Percentiles rank a stretch among this genome's conserved stretches.
phyloP scores from a whole-genome alignment of 768 basidiomycete genomes.

The Royoungia palumana region DNA sequence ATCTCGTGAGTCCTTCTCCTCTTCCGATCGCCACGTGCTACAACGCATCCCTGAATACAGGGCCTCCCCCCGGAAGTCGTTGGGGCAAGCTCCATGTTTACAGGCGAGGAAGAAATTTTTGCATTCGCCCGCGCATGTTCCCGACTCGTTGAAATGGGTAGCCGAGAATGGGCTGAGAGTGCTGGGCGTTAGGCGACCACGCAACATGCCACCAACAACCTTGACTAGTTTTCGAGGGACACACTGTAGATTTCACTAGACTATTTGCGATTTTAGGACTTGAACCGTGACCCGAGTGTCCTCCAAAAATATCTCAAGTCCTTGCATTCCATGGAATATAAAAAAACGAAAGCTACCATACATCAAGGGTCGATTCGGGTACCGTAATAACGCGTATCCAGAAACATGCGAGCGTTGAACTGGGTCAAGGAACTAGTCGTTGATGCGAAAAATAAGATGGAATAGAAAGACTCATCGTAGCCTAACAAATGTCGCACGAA shows the following conservation, averaged over 20 bases:
- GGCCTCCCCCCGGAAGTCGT: conserved; percentile 75
- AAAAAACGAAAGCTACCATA: conserved; percentile 21
- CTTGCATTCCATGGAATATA: conserved; percentile 4
- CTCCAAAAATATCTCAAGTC: not conserved
- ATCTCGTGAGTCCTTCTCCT: conserved; percentile 56
- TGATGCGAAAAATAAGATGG: not conserved
- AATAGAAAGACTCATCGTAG: conserved; percentile 6
- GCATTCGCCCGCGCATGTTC: conserved; percentile 95
- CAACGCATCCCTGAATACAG: conserved; percentile 34
- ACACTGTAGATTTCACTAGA: no score
- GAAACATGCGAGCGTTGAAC: conserved; percentile 14
- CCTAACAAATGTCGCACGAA: conserved; percentile 11
- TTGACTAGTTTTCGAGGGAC: no score
- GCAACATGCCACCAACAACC: no score
- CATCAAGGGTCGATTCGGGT: conserved; percentile 16
- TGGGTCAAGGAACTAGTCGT: conserved; percentile 1
- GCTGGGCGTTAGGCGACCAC: conserved; percentile 23
- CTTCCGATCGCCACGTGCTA: not conserved
- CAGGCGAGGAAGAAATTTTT: conserved; percentile 95
- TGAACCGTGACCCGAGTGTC: no score
- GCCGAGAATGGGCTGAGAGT: conserved; percentile 74
- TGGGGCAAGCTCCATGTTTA: conserved; percentile 85
- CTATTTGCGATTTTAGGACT: no score
- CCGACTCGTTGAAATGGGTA: conserved; percentile 85
- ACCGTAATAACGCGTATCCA: conserved; percentile 20